These are phyloP conservation scores for Venturia carpophila DNA, from an alignment of 2,329 filamentous ascomycete species.

Conservation along the genomic window DNA sequence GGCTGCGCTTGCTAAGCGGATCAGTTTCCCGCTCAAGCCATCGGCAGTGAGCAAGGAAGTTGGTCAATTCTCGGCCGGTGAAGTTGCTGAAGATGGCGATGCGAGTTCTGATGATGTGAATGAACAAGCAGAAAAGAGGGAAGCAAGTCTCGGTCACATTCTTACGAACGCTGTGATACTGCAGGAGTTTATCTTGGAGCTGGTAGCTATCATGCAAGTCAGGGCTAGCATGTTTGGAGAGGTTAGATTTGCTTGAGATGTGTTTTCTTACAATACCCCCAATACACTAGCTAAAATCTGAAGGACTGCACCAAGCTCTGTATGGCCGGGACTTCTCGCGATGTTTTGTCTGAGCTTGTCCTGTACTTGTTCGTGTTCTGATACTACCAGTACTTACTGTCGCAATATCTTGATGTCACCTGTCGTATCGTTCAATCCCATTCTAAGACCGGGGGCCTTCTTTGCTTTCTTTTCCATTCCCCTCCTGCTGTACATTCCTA, in stretches of 20 bases:
- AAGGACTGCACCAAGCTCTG: not conserved
- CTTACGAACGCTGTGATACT: conserved; percentile 44
- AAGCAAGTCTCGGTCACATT: conserved; percentile 41
- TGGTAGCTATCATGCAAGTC: conserved; percentile 42
- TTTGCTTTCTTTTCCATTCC: no score
- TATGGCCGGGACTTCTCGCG: no score
- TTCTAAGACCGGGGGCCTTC: no score
- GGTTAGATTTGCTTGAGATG: conserved; percentile 30
- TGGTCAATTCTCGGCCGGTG: not conserved
- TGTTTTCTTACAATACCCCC: conserved; percentile 5
- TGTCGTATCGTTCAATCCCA: no score
- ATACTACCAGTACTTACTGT: no score
- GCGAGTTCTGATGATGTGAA: conserved; percentile 25
- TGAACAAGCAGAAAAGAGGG: conserved; percentile 23
- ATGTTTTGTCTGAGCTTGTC: no score
- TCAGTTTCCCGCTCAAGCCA: conserved; percentile 27
- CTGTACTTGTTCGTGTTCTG: no score
- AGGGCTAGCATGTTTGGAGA: conserved; percentile 42
- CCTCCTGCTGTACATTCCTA: no score
- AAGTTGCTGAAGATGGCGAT: conserved; percentile 18
- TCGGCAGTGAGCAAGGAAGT: not conserved
- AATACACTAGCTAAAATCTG: not conserved
- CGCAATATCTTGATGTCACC: no score
- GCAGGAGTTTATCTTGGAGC: conserved; percentile 44
- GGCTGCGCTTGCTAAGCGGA: conserved; percentile 30